Evolutionary conservation across 2,329 filamentous ascomycete genomes (phyloP), one percentile per base, ranked within the genome.

Genomic region (Colletotrichum godetiae): DNA sequence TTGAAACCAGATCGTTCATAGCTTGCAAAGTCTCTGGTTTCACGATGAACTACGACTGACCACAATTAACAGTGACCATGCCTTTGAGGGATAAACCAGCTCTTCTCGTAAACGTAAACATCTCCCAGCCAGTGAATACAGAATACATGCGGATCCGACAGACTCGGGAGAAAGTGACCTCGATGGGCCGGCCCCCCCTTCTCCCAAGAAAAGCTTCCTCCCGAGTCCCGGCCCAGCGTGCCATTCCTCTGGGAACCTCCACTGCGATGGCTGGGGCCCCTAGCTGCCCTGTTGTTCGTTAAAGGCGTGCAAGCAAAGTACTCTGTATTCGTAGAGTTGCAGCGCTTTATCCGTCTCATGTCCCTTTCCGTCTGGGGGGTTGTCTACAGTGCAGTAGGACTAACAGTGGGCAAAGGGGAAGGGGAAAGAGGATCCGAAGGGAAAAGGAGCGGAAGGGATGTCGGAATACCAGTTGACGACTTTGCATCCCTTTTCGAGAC

Each of bases 241-340:
- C 69, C 69, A 72, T 72, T 64, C 69, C 66, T 72, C 63, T 72
- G 66, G 69, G 69, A 72, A 57, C 42, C 64, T 72, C n/a, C 55
- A 59, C 69, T 37, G n/a, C 19, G 19, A 60, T 46, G 59, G 49
- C 59, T 29, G n/a, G 69, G 42, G 15, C 69, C 65, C 66, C 53
- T 35, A 24, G 53, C 53, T 53, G 66, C 53, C 37, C 49, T 68
- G 58, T n/a, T 67, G 19, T 57, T n/a, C 49, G 53, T 56, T 42
- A n/a, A n/a, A 52, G 42, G 42, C 35, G 59, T 15, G 42, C 19
- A 49, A 3, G 11, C 37, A 4, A 49, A 49, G 42, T 49, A n/a
- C 42, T 49, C 42, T 49, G 42, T n/a, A 49, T 49, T 49, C 11
- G n/a, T 42, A 49, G 5, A 15, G 27, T 22, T 33, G 37, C 60